These are phyloP conservation scores for Carex arenaria DNA, from an alignment of 202 grass and related monocot genomes.

Conservation along the genomic window DNA sequence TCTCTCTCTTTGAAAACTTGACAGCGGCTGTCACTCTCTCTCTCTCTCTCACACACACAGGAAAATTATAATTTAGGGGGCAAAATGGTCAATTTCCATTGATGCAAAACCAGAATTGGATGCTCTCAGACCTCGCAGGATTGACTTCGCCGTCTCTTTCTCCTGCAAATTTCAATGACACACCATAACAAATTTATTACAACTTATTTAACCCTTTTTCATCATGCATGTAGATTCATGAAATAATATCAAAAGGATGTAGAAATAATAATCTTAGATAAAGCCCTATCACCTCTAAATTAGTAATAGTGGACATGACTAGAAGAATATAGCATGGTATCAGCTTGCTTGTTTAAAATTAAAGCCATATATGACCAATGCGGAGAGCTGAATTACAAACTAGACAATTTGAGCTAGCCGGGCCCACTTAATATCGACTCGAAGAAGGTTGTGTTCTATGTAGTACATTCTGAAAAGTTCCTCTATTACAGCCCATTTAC, in stretches of 20 bases:
- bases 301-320: not conserved
- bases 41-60: not conserved
- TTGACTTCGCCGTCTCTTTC: conserved; percentile 77
- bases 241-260: not conserved
- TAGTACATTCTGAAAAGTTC: not conserved
- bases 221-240: conserved; percentile 13
- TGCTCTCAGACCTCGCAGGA: conserved; percentile 65
- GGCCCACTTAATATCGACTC: not conserved
- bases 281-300: not conserved
- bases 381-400: not conserved
- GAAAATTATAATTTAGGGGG: not conserved
- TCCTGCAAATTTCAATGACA: conserved; percentile 49
- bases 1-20: not conserved
- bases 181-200: conserved; percentile 14
- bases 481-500: not conserved
- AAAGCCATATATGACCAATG: not conserved
- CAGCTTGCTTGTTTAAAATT: not conserved
- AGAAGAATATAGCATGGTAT: not conserved
- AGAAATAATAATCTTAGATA: conserved; percentile 4
- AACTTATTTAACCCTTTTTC: not conserved
- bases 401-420: not conserved
- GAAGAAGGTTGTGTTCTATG: not conserved
- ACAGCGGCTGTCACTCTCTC: too few species aligned
- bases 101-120: conserved; percentile 45
- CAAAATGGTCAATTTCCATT: conserved; percentile 78